These are phyloP conservation scores for Sinapis alba DNA, from an alignment of 441 rosid species.

Conservation along the genomic window DNA sequence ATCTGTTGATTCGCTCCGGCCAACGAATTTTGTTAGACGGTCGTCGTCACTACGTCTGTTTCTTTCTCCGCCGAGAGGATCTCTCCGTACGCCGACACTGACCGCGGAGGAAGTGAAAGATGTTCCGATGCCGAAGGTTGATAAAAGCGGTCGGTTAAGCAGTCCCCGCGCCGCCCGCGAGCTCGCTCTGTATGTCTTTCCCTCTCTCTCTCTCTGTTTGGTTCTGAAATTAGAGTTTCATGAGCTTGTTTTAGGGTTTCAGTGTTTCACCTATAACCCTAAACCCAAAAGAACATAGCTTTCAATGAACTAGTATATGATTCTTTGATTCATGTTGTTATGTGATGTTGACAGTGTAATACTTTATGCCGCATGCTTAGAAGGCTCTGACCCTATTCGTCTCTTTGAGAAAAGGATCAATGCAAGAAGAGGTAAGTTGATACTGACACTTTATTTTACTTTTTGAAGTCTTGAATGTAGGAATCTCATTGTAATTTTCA, in stretches of 20 bases:
- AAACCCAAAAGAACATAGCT: background rate
- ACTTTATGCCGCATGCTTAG: conserved; percentile 82
- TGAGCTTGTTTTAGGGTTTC: conserved; percentile 10
- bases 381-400: conserved; percentile 87
- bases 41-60: conserved; percentile 26
- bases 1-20: conserved; percentile 20
- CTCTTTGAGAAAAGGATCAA: conserved; percentile 84
- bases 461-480: background rate
- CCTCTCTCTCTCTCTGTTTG: background rate
- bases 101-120: conserved; percentile 45
- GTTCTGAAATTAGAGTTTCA: background rate
- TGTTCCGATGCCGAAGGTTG: conserved; percentile 66
- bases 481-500: background rate
- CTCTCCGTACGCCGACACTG: conserved; percentile 42
- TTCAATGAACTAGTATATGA: background rate
- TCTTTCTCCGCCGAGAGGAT: conserved; percentile 23
- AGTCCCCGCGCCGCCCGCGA: conserved; percentile 95
- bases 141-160: conserved; percentile 84
- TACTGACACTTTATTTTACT: background rate
- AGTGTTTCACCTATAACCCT: background rate
- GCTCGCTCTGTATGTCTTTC: conserved; percentile 69
- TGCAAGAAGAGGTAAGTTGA: conserved; percentile 68
- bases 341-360: conserved; percentile 48
- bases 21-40: conserved; percentile 28
- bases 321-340: background rate